A percentile compares a stretch with the other conserved stretches of the same genome.
Conservation (phyloP, 352 stramenopile species). For the Phytophthora pistaciae region DNA sequence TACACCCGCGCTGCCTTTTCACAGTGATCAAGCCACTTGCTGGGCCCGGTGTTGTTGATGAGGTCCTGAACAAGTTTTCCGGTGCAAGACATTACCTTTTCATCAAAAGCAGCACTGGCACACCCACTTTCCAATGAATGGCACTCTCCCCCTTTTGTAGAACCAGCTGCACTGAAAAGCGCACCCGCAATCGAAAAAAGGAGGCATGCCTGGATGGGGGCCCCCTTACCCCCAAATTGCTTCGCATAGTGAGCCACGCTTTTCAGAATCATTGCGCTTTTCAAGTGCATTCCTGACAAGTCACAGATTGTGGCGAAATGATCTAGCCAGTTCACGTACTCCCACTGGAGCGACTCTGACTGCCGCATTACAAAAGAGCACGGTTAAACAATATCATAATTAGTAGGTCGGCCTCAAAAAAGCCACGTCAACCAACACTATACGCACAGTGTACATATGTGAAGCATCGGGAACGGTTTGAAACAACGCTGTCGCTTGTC, state of each 20-base stretch:
- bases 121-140: background rate
- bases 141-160: conserved; percentile 12
- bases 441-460: conserved; percentile 42
- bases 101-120: conserved; percentile 13
- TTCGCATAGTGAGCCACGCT: conserved; percentile 44
- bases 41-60: conserved; percentile 8
- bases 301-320: conserved; percentile 68
- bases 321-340: conserved; percentile 70
- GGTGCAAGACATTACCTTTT: conserved; percentile 17
- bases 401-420: conserved; percentile 9
- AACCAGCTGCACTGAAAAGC: conserved; percentile 33
- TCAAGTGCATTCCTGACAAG: conserved; percentile 29
- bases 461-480: conserved; percentile 17
- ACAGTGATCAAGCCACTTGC: conserved; percentile 29
- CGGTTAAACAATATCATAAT: background rate
- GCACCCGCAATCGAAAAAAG: conserved; percentile 32
- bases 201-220: conserved; percentile 31
- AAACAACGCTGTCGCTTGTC: conserved; percentile 34
- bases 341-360: conserved; percentile 58
- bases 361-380: conserved; percentile 16
- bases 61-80: conserved; percentile 38
- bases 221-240: conserved; percentile 16
- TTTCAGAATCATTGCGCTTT: conserved; percentile 49
- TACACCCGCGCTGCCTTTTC: conserved; percentile 44
- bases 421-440: background rate